Percentiles rank a stretch among this genome's conserved stretches.
These are phyloP conservation scores for Talaromyces nanjingensis DNA, from an alignment of 495 filamentous ascomycete species.

Conservation along the genomic window DNA sequence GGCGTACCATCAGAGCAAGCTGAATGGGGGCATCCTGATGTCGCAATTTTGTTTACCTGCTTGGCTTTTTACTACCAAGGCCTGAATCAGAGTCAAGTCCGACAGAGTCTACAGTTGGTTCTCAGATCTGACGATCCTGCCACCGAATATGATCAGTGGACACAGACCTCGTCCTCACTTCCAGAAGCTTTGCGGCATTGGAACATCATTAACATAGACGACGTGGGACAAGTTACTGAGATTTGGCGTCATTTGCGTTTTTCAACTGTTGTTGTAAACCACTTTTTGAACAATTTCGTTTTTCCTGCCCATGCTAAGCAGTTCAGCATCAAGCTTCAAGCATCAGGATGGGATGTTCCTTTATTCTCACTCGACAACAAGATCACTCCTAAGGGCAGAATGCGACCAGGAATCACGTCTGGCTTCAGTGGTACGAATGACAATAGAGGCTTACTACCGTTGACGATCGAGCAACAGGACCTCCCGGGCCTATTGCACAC, in stretches of 20 bases:
- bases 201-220: slow-evolving; percentile 51
- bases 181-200: slow-evolving; percentile 37
- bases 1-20: slow-evolving; percentile 55
- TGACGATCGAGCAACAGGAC: slow-evolving; percentile 51
- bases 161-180: slow-evolving; percentile 23
- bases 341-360: slow-evolving; percentile 63
- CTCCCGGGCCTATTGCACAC: slow-evolving; percentile 49
- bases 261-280: slow-evolving; percentile 46
- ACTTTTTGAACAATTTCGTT: slow-evolving; percentile 51
- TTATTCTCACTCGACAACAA: neutral
- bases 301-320: slow-evolving; percentile 57
- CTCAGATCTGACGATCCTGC: slow-evolving; percentile 48
- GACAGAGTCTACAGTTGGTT: slow-evolving; percentile 38
- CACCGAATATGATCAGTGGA: slow-evolving; percentile 50
- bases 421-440: slow-evolving; percentile 74
- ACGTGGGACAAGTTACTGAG: slow-evolving; percentile 31
- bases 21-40: slow-evolving; percentile 70
- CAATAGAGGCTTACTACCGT: slow-evolving; percentile 47
- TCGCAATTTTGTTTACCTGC: slow-evolving; percentile 57
- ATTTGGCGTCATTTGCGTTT: slow-evolving; percentile 47
- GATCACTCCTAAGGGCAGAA: slow-evolving; percentile 14
- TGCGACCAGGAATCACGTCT: slow-evolving; percentile 39
- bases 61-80: slow-evolving; percentile 65
- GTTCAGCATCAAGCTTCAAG: slow-evolving; percentile 55
- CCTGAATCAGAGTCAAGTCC: slow-evolving; percentile 44